Conservation (phyloP, 495 filamentous ascomycete species). For the Pyrenopolyporus hunteri region DNA sequence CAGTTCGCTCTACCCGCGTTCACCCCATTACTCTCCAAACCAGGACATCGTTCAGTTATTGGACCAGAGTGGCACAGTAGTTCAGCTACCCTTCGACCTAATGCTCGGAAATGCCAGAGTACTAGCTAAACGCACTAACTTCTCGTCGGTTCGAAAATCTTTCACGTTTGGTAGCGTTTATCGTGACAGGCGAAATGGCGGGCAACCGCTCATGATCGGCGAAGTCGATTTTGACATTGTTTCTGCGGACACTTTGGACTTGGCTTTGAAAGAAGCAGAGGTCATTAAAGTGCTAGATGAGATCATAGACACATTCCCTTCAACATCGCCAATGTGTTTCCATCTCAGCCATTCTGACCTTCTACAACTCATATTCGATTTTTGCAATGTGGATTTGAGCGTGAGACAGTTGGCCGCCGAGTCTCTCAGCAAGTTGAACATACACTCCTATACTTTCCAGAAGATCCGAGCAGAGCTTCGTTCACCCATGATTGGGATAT, state of each 20-base stretch:
- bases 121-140: constrained; percentile 69
- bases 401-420: constrained; percentile 79
- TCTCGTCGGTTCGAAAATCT: constrained; percentile 71
- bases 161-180: constrained; percentile 92
- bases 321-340: constrained; percentile 81
- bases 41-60: constrained; percentile 76
- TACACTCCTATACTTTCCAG: constrained; percentile 79
- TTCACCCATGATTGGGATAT: constrained; percentile 77
- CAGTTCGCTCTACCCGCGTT: constrained; percentile 79
- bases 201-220: constrained; percentile 79
- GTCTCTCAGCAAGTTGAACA: constrained; percentile 84
- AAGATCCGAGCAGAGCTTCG: constrained; percentile 86
- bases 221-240: constrained; percentile 97
- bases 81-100: constrained; percentile 91
- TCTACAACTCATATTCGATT: constrained; percentile 83
- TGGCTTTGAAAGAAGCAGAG: constrained; percentile 93
- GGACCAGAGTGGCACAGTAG: constrained; percentile 78
- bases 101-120: constrained; percentile 87
- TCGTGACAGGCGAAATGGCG: constrained; percentile 72
- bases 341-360: constrained; percentile 90
- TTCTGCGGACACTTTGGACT: constrained; percentile 75
- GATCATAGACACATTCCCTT: constrained; percentile 81
- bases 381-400: constrained; percentile 74
- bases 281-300: constrained; percentile 94
- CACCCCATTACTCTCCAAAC: constrained; percentile 70